Evolutionary conservation across 2,329 filamentous ascomycete species (phyloP), one percentile per base, ranked within the genome.

Genomic region (Fonsecaea erecta): DNA sequence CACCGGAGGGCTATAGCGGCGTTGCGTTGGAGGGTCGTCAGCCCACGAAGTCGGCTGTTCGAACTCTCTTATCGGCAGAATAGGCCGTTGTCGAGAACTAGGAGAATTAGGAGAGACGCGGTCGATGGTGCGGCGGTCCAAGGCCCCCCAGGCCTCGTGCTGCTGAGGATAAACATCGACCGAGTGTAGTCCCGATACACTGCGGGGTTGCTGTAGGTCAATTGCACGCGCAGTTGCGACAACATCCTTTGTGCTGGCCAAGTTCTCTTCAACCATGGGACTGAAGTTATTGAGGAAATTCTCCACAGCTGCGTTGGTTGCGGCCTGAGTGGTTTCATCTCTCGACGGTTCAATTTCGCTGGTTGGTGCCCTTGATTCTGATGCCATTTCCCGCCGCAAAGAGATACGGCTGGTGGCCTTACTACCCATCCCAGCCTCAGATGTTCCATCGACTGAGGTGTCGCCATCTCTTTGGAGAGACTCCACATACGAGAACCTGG

Each of bases 221-320:
- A 24, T 46, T n/a, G 40, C n/a, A 7, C 9, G 55, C 40, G 18
- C n/a, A n/a, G 21, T 52, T 6, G 18, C 43, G 16, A 14, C 30
- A 21, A 32, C 30, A 18, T 8, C 30, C 4, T 6, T 52, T 7
- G 24, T 18, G 32, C 5, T 30, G 40, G 46, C 58, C 21, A 18
- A 7, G 21, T 24, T 16, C 5, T 60, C 56, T 26, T 34, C 35
- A 21, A 32, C 52, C 34, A 55, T 52, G 2, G 66, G 64, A 53
- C 69, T 64, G 48, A 71, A 71, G 52, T 62, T 68, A 18, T 66
- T 57, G 11, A 71, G 62, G 48, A 71, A 70, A n/a, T 64, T 58
- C 30, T 62, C 54, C 4, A 65, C 70, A 2, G 62, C 70, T 53
- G 55, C 60, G 40, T 46, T 56, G 56, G 52, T 58, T 30, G 16